Base-by-base conservation (phyloP, 768 basidiomycete species). In the Tricholoma hemisulphureum region DNA sequence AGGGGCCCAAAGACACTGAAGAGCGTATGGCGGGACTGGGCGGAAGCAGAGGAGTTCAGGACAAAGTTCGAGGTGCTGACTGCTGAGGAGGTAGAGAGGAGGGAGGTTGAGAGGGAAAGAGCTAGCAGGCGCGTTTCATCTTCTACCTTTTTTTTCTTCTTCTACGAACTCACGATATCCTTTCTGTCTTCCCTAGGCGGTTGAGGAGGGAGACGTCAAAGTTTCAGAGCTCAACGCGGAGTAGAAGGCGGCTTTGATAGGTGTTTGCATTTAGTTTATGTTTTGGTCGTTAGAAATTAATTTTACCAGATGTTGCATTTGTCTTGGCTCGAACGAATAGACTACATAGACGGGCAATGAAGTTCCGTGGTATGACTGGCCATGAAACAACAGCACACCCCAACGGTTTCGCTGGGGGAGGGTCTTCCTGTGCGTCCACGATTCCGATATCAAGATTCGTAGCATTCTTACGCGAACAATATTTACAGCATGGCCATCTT, bases 1-100 rank as follows among this genome's bases (percentile, higher is more conserved):
- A 75, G 87, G 26, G 95, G 93, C 2, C 90, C 93, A 7, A 93
- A 90, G 72, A 77, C 81, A 28, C 73, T 98, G 49, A 83, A 84
- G 71, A 91, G 95, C 57, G 89, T 95, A 2, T 98, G 96, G 96
- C 76, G 95, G 45, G 96, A 98, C 69, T 98, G 95, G 94, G 82
- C 80, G 31, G 96, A 97, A 69, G 85, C 89, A 32, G 91, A 91
- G 67, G 93, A 95, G 70, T 97, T 92, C 71, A 82, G 84, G 61
- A 98, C 97, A 35, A 80, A 86, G 51, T 88, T 97, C 70, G 88
- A 97, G 72, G 87, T 91, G 62, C 69, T 98, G 61, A 92, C 79
- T 3, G 82, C 87, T 18, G 97, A 98, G 72, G 97, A 99, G 70
- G 87, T 98, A 57, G 95, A 95, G 72, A 79, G 85, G 73, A 82